Percentiles rank a stretch among this genome's conserved stretches.
Evolutionary conservation across 1,284 basidiomycete genomes (phyloP).

Genomic region (Tausonia pullulans): DNA sequence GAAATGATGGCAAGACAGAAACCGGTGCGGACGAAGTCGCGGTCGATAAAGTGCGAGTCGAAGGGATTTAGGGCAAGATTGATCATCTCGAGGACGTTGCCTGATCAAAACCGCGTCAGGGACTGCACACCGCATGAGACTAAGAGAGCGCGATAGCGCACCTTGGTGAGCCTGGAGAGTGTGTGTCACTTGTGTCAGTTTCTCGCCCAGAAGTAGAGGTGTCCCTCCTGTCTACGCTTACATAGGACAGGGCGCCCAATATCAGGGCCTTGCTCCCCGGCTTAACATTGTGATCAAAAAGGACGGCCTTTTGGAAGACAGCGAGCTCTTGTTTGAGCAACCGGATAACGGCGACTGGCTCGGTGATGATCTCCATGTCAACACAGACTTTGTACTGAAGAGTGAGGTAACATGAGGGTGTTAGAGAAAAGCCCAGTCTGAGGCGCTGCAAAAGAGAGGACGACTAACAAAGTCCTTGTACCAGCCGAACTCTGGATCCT

Average conservation of each 20-base stretch:
- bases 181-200: neutral
- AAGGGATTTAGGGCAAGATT: slow-evolving; percentile 88
- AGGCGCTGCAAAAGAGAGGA: neutral
- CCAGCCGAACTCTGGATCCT: slow-evolving; percentile 60
- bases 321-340: slow-evolving; percentile 79
- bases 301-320: slow-evolving; percentile 75
- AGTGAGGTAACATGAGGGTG: neutral
- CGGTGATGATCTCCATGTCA: slow-evolving; percentile 74
- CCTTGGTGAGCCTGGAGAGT: slow-evolving; percentile 77
- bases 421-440: neutral
- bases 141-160: too few relatives aligned
- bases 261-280: slow-evolving; percentile 28
- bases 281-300: slow-evolving; percentile 62
- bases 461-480: slow-evolving; percentile 72
- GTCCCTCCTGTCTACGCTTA: slow-evolving; percentile 17
- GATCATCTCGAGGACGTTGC: slow-evolving; percentile 85
- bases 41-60: slow-evolving; percentile 57
- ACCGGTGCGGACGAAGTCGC: slow-evolving; percentile 87
- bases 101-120: too few relatives aligned
- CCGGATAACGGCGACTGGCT: slow-evolving; percentile 78
- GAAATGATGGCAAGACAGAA: slow-evolving; percentile 75
- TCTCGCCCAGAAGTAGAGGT: slow-evolving; percentile 12
- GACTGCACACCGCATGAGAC: too few relatives aligned
- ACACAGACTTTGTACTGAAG: slow-evolving; percentile 68
- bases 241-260: slow-evolving; percentile 34